A percentile compares a stretch with the other conserved stretches of the same genome.
These are phyloP conservation scores for Gossypium aridum DNA, from an alignment of 441 rosid genomes.

Conservation along the genomic window DNA sequence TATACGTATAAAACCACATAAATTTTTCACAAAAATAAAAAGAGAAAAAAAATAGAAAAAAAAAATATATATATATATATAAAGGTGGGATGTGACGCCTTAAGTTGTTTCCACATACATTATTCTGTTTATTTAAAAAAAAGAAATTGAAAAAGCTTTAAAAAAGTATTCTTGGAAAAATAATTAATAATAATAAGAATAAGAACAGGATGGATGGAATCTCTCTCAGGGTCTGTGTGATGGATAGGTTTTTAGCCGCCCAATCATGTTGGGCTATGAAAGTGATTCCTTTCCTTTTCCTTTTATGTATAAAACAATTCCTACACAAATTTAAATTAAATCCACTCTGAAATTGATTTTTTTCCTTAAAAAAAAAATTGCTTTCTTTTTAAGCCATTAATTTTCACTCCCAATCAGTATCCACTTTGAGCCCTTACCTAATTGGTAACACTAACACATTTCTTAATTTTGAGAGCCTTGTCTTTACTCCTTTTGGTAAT, in stretches of 20 bases:
- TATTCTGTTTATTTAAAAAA: background rate
- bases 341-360: no score
- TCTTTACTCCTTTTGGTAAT: background rate
- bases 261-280: slow-evolving; percentile 36
- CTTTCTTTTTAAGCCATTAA: slow-evolving; percentile 53
- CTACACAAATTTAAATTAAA: no score
- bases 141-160: background rate
- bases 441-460: background rate
- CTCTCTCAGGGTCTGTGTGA: slow-evolving; percentile 2
- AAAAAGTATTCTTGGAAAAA: background rate
- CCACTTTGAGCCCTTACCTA: background rate
- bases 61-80: no score
- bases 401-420: slow-evolving; percentile 10
- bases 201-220: slow-evolving; percentile 16
- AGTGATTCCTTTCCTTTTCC: slow-evolving; percentile 27
- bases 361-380: no score
- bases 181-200: background rate
- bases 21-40: background rate
- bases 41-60: background rate
- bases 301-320: no score
- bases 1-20: slow-evolving; percentile 18
- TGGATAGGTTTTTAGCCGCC: slow-evolving; percentile 24
- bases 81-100: slow-evolving; percentile 15
- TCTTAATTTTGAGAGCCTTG: background rate
- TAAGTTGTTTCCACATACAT: slow-evolving; percentile 11